These are phyloP conservation scores for Taphrina sp. DNA, from an alignment of 1,139 yeast species.

Conservation along the genomic window DNA sequence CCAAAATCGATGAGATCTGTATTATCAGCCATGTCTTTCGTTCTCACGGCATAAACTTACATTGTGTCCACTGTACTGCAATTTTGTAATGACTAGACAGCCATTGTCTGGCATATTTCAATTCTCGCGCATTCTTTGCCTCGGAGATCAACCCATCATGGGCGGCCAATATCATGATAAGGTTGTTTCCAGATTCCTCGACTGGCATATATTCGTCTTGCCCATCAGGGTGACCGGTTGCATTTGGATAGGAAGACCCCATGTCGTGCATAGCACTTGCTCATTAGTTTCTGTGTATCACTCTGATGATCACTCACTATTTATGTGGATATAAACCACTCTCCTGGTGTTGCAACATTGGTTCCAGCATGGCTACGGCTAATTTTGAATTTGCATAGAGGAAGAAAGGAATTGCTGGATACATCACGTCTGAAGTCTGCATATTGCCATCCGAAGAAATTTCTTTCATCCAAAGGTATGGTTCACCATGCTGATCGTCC, in stretches of 20 bases:
- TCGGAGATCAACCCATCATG: conserved; percentile 1
- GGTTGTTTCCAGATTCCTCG: conserved; percentile 27
- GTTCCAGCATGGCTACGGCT: conserved; percentile 5
- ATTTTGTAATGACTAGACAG: conserved; percentile 2
- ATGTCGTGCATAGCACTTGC: conserved; percentile 24
- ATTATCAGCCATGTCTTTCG: background rate
- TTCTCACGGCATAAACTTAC: background rate
- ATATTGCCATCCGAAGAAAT: conserved; percentile 22
- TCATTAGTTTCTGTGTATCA: background rate
- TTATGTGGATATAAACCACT: conserved; percentile 14
- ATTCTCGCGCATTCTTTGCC: background rate
- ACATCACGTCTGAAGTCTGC: conserved; percentile 26
- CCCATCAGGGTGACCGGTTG: conserved; percentile 25
- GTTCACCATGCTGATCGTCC: conserved; percentile 18
- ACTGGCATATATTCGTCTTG: conserved; percentile 29
- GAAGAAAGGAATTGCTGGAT: conserved; percentile 30
- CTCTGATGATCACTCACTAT: conserved; percentile 10
- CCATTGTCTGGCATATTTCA: conserved; percentile 2
- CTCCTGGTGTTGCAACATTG: conserved; percentile 14
- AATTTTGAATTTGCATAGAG: conserved; percentile 20
- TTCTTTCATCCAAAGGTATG: conserved; percentile 26
- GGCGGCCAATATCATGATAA: conserved; percentile 22
- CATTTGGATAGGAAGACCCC: conserved; percentile 24
- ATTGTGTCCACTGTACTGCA: conserved; percentile 7
- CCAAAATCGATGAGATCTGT: conserved; percentile 5